Evolutionary conservation across 2,329 filamentous ascomycete species (phyloP), one percentile per base, ranked within the genome.

Genomic region (Trichoderma atroviride): DNA sequence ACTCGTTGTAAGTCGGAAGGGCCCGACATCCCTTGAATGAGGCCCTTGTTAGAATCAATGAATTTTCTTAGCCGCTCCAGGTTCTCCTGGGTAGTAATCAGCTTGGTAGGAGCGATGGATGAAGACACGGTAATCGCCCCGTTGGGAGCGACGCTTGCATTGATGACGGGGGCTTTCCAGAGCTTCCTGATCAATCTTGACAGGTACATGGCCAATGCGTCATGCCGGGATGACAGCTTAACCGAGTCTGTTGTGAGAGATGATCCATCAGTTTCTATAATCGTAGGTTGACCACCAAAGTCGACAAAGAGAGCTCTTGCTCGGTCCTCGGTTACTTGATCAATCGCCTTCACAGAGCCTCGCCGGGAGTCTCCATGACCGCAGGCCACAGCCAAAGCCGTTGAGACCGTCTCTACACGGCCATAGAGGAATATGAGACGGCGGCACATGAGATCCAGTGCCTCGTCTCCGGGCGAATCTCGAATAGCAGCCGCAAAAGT

Each of bases 11-110:
- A 82, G 60, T 95, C 92, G 65, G 96, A 92, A 0, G 96, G 92
- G 0, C 95, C 95, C n/a, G 93, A 92, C 63, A 99, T 83, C 7
- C 96, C 96, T 77, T 97, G 94, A 70, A 99, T 98, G 70, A 96
- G 94, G 63, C 89, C 90, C 72, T 91, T 92, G 80, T 99, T 99
- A n/a, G 88, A 85, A 47, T 92, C 88, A 56, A 99, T 87, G 76
- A 99, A 99, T 16, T 89, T 89, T 58, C 91, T 88, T 40, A 99
- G 82, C 5, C 91, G 87, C 70, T 93, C 90, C 5, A 99, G 82
- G 75, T 93, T 91, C 70, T 92, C 90, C 75, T 98, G 96, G 0
- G 97, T 89, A 14, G 86, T 83, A 70, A 88, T 87, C 14, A 99
- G 82, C 77, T 96, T 97, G 31, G 83, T 73, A 1, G 88, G 79